Conservation (phyloP, 2,329 filamentous ascomycete species). For the Claviceps fusiformis region DNA sequence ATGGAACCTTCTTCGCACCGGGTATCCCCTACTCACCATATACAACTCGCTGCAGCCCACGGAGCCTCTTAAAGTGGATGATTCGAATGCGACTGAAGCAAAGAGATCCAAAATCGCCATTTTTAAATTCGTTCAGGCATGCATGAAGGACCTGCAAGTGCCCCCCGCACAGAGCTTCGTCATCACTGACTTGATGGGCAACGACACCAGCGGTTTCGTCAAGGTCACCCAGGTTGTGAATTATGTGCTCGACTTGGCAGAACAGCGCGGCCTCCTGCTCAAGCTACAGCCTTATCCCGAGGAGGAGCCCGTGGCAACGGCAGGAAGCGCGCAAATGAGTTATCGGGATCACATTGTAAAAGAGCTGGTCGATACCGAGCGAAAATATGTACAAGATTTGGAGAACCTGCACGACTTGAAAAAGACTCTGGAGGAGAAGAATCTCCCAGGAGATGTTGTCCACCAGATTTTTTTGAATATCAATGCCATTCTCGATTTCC, state of each 20-base stretch:
- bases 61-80: slow-evolving; percentile 54
- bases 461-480: slow-evolving; percentile 96
- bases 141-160: slow-evolving; percentile 68
- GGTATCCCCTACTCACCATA: slow-evolving; percentile 72
- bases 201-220: slow-evolving; percentile 93
- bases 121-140: slow-evolving; percentile 86
- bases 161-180: slow-evolving; percentile 77
- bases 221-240: slow-evolving; percentile 94
- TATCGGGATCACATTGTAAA: slow-evolving; percentile 78
- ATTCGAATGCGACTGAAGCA: slow-evolving; percentile 45
- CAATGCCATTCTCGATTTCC: slow-evolving; percentile 88
- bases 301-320: slow-evolving; percentile 30
- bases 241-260: slow-evolving; percentile 74
- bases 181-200: slow-evolving; percentile 79
- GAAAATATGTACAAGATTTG: slow-evolving; percentile 94
- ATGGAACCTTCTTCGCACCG: slow-evolving; percentile 75
- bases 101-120: slow-evolving; percentile 78
- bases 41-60: slow-evolving; percentile 74
- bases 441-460: slow-evolving; percentile 74
- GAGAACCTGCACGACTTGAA: slow-evolving; percentile 90
- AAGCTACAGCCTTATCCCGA: slow-evolving; percentile 45
- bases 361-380: slow-evolving; percentile 86
- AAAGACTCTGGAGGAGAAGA: slow-evolving; percentile 75
- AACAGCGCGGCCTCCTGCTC: slow-evolving; percentile 60
- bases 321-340: slow-evolving; percentile 52